A percentile compares a stretch with the other conserved stretches of the same genome.
Evolutionary conservation across 1,284 basidiomycete species (phyloP).

Genomic region (Psilocybe mexicana): DNA sequence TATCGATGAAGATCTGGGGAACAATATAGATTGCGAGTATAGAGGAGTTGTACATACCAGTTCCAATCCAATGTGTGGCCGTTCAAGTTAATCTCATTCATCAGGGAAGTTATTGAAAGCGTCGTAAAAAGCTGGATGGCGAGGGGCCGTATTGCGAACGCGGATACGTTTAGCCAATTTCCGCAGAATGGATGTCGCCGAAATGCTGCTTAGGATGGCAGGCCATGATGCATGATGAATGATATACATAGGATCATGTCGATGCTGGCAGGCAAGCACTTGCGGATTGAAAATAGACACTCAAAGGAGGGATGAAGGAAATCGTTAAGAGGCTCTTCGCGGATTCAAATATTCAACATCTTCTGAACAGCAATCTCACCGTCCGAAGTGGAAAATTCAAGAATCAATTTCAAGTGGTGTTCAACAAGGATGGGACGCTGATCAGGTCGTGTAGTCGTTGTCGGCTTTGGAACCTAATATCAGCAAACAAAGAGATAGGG

Average conservation of each 20-base stretch:
- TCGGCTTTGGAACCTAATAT: too few species aligned
- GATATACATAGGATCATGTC: too few species aligned
- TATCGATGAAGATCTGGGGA: background rate
- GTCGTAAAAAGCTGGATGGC: background rate
- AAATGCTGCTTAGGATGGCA: conserved; percentile 13
- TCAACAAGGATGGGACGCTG: too few species aligned
- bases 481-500: too few species aligned
- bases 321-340: conserved; percentile 20
- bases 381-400: too few species aligned
- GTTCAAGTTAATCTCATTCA: background rate
- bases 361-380: conserved; percentile 20
- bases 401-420: too few species aligned
- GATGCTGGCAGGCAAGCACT: too few species aligned
- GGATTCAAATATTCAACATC: conserved; percentile 33
- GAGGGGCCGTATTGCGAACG: background rate
- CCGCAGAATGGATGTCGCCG: background rate
- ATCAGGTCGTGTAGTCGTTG: too few species aligned
- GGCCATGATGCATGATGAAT: background rate
- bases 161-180: background rate
- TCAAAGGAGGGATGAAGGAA: too few species aligned
- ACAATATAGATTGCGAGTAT: background rate
- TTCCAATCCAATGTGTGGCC: too few species aligned
- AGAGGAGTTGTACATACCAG: background rate
- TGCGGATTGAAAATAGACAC: background rate
- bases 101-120: background rate